Conservation (phyloP, 306 rosid genomes). For the Medicago truncatula region DNA sequence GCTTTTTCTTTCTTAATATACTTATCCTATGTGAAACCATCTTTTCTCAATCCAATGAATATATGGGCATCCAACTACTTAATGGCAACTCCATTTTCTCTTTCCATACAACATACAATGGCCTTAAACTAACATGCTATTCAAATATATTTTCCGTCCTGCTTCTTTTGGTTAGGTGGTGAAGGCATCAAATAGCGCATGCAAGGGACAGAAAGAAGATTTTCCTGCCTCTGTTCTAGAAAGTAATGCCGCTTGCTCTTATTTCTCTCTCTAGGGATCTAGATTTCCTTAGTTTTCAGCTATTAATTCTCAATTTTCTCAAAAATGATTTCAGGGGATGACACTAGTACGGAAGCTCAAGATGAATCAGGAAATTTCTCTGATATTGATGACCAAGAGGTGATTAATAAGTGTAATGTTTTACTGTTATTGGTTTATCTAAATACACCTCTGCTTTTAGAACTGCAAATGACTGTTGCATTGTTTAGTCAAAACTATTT, state of each 20-base stretch:
- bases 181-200: slow-evolving; percentile 40
- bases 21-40: slow-evolving; percentile 22
- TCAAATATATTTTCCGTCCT: slow-evolving; percentile 3
- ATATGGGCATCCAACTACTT: slow-evolving; percentile 24
- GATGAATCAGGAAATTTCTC: slow-evolving; percentile 65
- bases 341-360: slow-evolving; percentile 28
- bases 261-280: background rate
- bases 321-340: slow-evolving; percentile 45
- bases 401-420: slow-evolving; percentile 29
- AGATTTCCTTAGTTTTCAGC: slow-evolving; percentile 7
- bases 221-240: slow-evolving; percentile 37
- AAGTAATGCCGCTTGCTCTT: slow-evolving; percentile 32
- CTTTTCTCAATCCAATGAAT: slow-evolving; percentile 21
- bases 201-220: slow-evolving; percentile 31
- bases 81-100: slow-evolving; percentile 22
- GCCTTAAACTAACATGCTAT: slow-evolving; percentile 12
- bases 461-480: background rate
- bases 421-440: background rate
- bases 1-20: slow-evolving; percentile 5
- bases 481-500: slow-evolving; percentile 4
- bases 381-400: slow-evolving; percentile 71
- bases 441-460: background rate
- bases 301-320: slow-evolving; percentile 29
- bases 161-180: slow-evolving; percentile 40
- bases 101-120: slow-evolving; percentile 1